A percentile compares a stretch with the other conserved stretches of the same genome.
These are phyloP conservation scores for Trapa incisa DNA, from an alignment of 345 rosid species.

Conservation along the genomic window DNA sequence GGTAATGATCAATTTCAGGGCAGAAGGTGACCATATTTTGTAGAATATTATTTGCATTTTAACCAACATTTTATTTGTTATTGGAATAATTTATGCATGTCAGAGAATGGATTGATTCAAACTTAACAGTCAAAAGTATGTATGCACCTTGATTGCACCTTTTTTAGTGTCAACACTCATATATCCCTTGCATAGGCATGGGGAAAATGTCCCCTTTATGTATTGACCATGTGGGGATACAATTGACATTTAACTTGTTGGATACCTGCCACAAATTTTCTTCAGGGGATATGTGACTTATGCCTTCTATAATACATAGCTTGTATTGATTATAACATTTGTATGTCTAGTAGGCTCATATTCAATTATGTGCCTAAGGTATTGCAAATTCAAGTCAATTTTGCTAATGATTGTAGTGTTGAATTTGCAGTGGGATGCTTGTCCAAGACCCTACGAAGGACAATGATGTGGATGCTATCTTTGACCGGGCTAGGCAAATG, in stretches of 20 bases:
- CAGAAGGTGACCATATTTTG: background rate
- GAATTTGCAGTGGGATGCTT: slow-evolving; percentile 71
- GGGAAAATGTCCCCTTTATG: background rate
- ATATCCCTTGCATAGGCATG: background rate
- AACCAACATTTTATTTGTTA: background rate
- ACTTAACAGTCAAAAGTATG: background rate
- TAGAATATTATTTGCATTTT: background rate
- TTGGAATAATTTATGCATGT: background rate
- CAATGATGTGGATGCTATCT: slow-evolving; percentile 77
- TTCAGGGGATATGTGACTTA: background rate
- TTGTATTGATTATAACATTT: background rate
- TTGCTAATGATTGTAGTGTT: slow-evolving; percentile 2
- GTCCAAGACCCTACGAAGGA: slow-evolving; percentile 82
- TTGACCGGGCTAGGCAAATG: slow-evolving; percentile 70
- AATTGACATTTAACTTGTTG: background rate
- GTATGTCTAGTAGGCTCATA: background rate
- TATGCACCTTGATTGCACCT: background rate
- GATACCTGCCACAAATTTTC: background rate
- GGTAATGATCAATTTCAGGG: background rate
- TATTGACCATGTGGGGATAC: background rate
- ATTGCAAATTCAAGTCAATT: background rate
- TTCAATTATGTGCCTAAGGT: background rate
- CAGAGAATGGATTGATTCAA: background rate
- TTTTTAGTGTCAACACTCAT: background rate
- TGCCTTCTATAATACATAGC: background rate